A percentile compares a stretch with the other conserved stretches of the same genome.
phyloP scores from a whole-genome alignment of 2,329 filamentous ascomycete genomes.

The Alternaria sp. region DNA sequence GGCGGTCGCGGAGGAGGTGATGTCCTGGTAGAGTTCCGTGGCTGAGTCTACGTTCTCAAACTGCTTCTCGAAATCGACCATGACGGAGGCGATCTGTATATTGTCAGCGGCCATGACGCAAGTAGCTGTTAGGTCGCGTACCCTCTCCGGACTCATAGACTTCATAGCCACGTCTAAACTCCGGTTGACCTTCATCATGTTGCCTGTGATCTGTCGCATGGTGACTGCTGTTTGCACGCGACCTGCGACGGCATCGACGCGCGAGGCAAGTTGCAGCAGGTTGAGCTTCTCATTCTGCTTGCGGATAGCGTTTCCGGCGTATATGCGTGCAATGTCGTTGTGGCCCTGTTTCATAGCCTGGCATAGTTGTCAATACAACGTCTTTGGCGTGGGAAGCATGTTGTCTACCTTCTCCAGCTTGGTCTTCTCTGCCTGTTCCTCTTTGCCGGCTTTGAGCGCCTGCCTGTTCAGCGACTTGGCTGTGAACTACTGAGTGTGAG shows the following conservation, averaged over 20 bases:
- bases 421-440: slow-evolving; percentile 68
- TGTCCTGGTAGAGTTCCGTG: slow-evolving; percentile 81
- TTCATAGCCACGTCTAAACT: slow-evolving; percentile 71
- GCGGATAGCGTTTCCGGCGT: slow-evolving; percentile 70
- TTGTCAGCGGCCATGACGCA: not conserved
- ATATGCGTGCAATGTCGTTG: slow-evolving; percentile 69
- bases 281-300: slow-evolving; percentile 71
- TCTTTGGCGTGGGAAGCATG: not conserved
- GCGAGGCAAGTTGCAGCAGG: slow-evolving; percentile 64
- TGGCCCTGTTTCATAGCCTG: slow-evolving; percentile 69
- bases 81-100: slow-evolving; percentile 67
- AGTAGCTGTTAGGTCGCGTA: slow-evolving; percentile 38
- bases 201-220: slow-evolving; percentile 68
- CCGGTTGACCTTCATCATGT: slow-evolving; percentile 69
- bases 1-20: slow-evolving; percentile 80
- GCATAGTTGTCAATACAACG: not conserved
- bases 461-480: slow-evolving; percentile 70
- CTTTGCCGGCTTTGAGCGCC: slow-evolving; percentile 68
- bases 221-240: slow-evolving; percentile 71
- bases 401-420: slow-evolving; percentile 66
- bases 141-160: slow-evolving; percentile 70
- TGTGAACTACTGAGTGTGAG: slow-evolving; percentile 62
- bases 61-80: slow-evolving; percentile 71
- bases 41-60: slow-evolving; percentile 63
- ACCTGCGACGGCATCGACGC: slow-evolving; percentile 68